Percentiles rank a stretch among this genome's conserved stretches.
These are phyloP conservation scores for Neonectria faginata DNA, from an alignment of 2,329 filamentous ascomycete genomes.

Conservation along the genomic window DNA sequence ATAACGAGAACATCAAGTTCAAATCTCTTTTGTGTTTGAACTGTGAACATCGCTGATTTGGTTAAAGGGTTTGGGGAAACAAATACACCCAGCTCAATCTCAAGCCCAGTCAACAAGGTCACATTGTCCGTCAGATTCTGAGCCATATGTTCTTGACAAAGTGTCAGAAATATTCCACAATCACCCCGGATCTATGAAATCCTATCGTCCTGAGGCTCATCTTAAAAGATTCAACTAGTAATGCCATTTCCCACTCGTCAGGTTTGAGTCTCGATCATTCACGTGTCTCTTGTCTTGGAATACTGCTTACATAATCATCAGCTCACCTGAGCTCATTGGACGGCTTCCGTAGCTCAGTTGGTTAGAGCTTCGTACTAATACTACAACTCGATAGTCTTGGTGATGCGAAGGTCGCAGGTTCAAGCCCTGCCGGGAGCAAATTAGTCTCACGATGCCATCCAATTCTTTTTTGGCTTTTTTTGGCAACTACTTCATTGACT, in stretches of 20 bases:
- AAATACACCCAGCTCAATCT: too few species aligned
- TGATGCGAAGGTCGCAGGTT: constrained; percentile 32
- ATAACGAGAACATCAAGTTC: too few species aligned
- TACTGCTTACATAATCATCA: constrained; percentile 17
- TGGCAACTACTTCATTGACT: not conserved
- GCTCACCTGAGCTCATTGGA: constrained; percentile 15
- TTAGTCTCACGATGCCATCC: constrained; percentile 22
- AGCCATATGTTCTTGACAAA: too few species aligned
- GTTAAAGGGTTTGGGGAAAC: too few species aligned
- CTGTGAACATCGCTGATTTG: too few species aligned
- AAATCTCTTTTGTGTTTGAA: too few species aligned
- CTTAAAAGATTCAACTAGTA: too few species aligned
- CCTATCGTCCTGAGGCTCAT: too few species aligned
- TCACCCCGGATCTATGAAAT: too few species aligned
- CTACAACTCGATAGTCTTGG: constrained; percentile 13
- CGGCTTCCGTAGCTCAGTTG: constrained; percentile 32
- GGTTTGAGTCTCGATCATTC: not conserved
- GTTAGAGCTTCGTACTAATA: constrained; percentile 33
- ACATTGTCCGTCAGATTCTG: too few species aligned
- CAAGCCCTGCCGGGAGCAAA: constrained; percentile 31
- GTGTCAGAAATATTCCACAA: too few species aligned
- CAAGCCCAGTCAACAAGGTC: too few species aligned
- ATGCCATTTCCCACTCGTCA: not conserved
- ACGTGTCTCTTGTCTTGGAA: not conserved
- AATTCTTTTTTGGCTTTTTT: not conserved